These are phyloP conservation scores for Hanseniaspora gamundiae DNA, from an alignment of 1,139 yeast genomes.

Conservation along the genomic window DNA sequence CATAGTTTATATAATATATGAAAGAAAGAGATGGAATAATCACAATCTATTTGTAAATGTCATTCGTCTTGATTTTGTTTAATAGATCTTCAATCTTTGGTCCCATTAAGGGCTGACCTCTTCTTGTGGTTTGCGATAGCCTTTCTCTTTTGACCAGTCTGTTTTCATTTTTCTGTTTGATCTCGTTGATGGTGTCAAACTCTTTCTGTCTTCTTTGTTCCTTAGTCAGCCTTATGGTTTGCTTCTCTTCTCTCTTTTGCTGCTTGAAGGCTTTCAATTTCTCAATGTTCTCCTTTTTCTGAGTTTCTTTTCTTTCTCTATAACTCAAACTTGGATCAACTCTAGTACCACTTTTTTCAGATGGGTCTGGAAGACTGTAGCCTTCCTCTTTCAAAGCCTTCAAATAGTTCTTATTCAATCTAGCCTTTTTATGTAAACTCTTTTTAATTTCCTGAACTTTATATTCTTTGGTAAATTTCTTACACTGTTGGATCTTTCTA, in stretches of 20 bases:
- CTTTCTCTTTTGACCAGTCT: slow-evolving; percentile 40
- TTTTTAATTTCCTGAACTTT: slow-evolving; percentile 49
- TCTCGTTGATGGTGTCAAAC: slow-evolving; percentile 19
- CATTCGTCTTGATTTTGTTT: slow-evolving; percentile 49
- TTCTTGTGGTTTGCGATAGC: slow-evolving; percentile 46
- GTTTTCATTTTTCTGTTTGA: slow-evolving; percentile 22
- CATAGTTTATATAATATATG: too few species aligned
- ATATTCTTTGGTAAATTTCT: slow-evolving; percentile 19
- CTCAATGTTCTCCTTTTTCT: slow-evolving; percentile 16
- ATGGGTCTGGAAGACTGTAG: slow-evolving; percentile 31
- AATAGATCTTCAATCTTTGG: slow-evolving; percentile 71
- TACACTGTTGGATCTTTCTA: slow-evolving; percentile 1
- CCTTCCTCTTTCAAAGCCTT: slow-evolving; percentile 71
- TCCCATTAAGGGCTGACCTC: slow-evolving; percentile 87
- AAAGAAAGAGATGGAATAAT: neutral
- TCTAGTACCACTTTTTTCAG: slow-evolving; percentile 11
- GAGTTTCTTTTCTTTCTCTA: slow-evolving; percentile 15
- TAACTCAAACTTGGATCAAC: slow-evolving; percentile 7
- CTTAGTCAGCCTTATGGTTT: slow-evolving; percentile 16
- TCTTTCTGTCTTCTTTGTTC: slow-evolving; percentile 26
- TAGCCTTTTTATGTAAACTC: slow-evolving; percentile 71
- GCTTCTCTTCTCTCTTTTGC: slow-evolving; percentile 32
- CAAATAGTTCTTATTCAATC: slow-evolving; percentile 71
- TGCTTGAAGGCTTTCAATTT: slow-evolving; percentile 35
- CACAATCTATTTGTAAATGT: neutral